Base-by-base conservation (phyloP, 345 rosid genomes). In the Capsella bursapastoris region DNA sequence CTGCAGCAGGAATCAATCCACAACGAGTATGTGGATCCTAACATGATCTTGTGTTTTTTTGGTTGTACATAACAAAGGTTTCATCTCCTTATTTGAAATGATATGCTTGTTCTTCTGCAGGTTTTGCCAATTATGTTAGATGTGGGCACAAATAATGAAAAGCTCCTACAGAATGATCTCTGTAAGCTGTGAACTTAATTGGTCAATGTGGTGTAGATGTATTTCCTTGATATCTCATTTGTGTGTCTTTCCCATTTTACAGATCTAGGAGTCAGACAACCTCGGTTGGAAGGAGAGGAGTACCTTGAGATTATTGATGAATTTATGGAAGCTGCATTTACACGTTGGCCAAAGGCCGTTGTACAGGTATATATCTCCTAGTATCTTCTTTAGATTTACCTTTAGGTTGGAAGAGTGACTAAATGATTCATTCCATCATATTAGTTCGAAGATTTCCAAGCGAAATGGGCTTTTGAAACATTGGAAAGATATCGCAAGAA, bases 381-480 rank as follows among this genome's bases (percentile, higher is more conserved):
- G 13, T 65, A 7, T 41, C 51, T 75, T 68, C 74, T 68, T 35
- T 13, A 60, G 74, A 45, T 67, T n/a, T 72, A 69, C 63, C 53
- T 49, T 44, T 28, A 52, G 37, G 29, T 70, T 45, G 57, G 57
- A 59, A 53, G 41, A 58, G 25, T 80, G 64, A 85, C 83, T 61
- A 37, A 64, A 41, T 79, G 73, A 59, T 77, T 79, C 18, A 68
- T 28, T 41, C 49, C 16, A 57, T 75, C 41, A 61, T 72, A 25
- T 53, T 86, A 95, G 99, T 95, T 95, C 15, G 97, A 95, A 83
- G 97, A 95, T 84, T 95, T 95, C 73, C 99, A 95, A 84, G 86
- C 91, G 79, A 95, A 92, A 84, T 95, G 99, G 99, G 99, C 99
- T 16, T 95, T 92, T 77, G 96, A 89, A 83, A 95, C 99, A 44